Conservation (phyloP, 208 protist species). For the Acanthamoeba lenticulata region DNA sequence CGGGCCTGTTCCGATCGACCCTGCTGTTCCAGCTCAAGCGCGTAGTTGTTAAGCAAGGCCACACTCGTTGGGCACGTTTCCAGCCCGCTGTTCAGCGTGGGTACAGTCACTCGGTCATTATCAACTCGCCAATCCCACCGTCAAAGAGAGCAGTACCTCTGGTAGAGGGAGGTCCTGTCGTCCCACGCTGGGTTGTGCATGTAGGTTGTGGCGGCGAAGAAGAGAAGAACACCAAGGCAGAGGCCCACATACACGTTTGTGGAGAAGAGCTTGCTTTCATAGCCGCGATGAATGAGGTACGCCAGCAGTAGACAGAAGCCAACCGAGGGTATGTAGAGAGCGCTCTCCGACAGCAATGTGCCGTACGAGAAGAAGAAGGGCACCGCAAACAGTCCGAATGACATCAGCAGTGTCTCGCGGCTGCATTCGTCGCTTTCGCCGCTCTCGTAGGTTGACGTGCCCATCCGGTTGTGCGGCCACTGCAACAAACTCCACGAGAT, state of each 20-base stretch:
- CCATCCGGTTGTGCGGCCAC: background rate
- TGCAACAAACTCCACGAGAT: background rate
- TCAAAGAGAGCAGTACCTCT: background rate
- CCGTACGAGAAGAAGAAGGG: constrained; percentile 90
- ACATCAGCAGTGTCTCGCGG: background rate
- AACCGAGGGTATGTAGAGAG: constrained; percentile 90
- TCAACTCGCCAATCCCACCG: background rate
- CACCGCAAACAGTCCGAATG: constrained; percentile 84
- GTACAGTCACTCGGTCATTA: background rate
- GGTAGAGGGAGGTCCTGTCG: background rate
- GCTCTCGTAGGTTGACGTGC: background rate
- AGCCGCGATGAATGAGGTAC: background rate
- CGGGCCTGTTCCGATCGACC: background rate
- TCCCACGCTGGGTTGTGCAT: constrained; percentile 27
- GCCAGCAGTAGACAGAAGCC: constrained; percentile 82
- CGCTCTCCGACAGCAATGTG: constrained; percentile 91
- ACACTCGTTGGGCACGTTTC: background rate
- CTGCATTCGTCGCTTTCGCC: background rate
- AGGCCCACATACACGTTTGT: background rate
- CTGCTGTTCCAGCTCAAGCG: background rate
- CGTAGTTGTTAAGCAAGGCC: constrained; percentile 11
- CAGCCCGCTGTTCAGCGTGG: background rate
- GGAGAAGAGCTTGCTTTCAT: background rate
- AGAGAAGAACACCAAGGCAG: background rate
- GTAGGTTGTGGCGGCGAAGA: background rate